Evolutionary conservation across 192 early-diverging fungal species (phyloP).

Genomic region (Coemansia sp.): DNA sequence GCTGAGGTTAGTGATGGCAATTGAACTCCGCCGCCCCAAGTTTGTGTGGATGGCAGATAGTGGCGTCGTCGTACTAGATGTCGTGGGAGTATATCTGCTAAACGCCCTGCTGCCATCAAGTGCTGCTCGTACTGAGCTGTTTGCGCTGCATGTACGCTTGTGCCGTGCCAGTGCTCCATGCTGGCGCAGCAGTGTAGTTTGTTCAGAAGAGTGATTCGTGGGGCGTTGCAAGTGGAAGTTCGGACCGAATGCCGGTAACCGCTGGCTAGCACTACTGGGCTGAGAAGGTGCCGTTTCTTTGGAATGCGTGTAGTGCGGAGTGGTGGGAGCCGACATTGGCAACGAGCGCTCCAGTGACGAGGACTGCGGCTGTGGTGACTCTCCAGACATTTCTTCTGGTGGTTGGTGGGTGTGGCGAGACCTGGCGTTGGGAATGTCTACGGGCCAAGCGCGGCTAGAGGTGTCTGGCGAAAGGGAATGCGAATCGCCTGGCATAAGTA

Average conservation of each 20-base stretch:
- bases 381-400: background rate
- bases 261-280: background rate
- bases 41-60: constrained; percentile 1
- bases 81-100: background rate
- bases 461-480: constrained; percentile 5
- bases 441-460: background rate
- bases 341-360: constrained; percentile 9
- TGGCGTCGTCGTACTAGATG: background rate
- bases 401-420: background rate
- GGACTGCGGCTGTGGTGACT: background rate
- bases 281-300: background rate
- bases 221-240: background rate
- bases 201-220: background rate
- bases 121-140: background rate
- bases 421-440: constrained; percentile 1
- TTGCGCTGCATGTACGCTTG: constrained; percentile 2
- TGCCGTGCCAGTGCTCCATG: background rate
- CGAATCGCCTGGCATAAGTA: background rate
- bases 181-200: background rate
- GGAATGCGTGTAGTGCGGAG: background rate
- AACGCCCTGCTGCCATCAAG: background rate
- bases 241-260: background rate
- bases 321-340: background rate
- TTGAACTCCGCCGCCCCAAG: constrained; percentile 32
- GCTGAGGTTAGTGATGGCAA: constrained; percentile 26